phyloP scores from a whole-genome alignment of 306 rosid genomes.

The Trichosanthes cucumerina region DNA sequence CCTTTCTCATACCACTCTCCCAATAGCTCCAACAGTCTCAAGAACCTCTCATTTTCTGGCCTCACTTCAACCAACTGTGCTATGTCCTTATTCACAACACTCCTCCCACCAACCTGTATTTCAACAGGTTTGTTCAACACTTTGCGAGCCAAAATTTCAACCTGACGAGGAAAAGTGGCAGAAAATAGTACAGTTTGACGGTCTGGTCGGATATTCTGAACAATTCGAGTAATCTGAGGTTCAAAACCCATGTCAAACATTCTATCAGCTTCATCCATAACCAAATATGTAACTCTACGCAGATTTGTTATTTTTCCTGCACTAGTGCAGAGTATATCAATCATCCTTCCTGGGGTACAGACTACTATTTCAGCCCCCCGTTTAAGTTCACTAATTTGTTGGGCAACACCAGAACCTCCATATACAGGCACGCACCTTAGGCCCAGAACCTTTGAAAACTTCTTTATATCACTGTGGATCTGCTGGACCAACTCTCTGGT shows the following conservation, averaged over 20 bases:
- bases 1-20: conserved; percentile 96
- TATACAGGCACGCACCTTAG: conserved; percentile 87
- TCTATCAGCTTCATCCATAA: conserved; percentile 96
- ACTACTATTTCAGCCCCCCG: conserved; percentile 95
- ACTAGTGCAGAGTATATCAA: conserved; percentile 90
- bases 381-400: conserved; percentile 92
- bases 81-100: conserved; percentile 92
- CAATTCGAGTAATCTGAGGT: conserved; percentile 92
- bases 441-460: conserved; percentile 67
- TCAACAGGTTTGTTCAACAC: conserved; percentile 80
- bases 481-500: conserved; percentile 96
- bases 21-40: conserved; percentile 68
- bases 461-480: conserved; percentile 74
- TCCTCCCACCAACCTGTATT: conserved; percentile 92
- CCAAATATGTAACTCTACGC: conserved; percentile 83
- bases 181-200: conserved; percentile 90
- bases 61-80: conserved; percentile 77
- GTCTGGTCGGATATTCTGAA: conserved; percentile 77
- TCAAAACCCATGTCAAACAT: conserved; percentile 99
- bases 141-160: conserved; percentile 81
- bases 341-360: conserved; percentile 98
- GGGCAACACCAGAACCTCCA: conserved; percentile 99
- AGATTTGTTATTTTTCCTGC: conserved; percentile 86
- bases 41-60: conserved; percentile 69
- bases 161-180: conserved; percentile 91